A percentile compares a stretch with the other conserved stretches of the same genome.
Evolutionary conservation across 495 filamentous ascomycete species (phyloP).

Genomic region (Parathielavia hyrcaniae): DNA sequence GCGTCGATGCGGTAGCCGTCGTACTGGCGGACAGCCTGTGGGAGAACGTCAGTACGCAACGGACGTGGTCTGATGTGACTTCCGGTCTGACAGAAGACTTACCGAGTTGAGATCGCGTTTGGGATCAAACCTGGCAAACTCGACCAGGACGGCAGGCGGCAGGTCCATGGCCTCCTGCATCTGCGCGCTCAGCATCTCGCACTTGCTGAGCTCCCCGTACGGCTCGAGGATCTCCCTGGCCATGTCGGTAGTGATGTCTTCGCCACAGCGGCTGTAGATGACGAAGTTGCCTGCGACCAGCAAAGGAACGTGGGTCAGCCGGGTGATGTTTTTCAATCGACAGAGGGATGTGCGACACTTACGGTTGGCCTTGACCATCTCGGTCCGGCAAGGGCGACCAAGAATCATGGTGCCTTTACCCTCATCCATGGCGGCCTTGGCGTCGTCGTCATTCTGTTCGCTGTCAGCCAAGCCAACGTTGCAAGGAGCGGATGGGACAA

Average conservation of each 20-base stretch:
- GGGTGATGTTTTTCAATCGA: not conserved
- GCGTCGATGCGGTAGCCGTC: conserved; percentile 27
- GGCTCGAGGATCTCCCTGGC: conserved; percentile 36
- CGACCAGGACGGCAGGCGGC: conserved; percentile 45
- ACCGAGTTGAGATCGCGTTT: conserved; percentile 38
- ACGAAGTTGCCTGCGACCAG: conserved; percentile 43
- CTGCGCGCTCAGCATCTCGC: conserved; percentile 27
- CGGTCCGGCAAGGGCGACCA: conserved; percentile 54
- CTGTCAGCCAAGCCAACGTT: conserved; percentile 14
- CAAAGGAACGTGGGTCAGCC: conserved; percentile 13
- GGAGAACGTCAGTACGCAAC: conserved; percentile 14
- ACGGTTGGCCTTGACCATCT: conserved; percentile 53
- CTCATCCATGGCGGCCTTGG: conserved; percentile 42
- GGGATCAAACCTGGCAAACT: conserved; percentile 44
- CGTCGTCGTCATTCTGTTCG: conserved; percentile 38
- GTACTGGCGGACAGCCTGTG: conserved; percentile 29
- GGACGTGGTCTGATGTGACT: conserved; percentile 7
- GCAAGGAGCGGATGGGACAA: conserved; percentile 1
- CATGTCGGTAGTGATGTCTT: conserved; percentile 37
- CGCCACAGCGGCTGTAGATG: conserved; percentile 40
- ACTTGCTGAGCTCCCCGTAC: conserved; percentile 37
- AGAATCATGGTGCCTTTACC: conserved; percentile 46
- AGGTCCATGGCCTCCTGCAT: conserved; percentile 29
- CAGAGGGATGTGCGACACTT: conserved; percentile 25
- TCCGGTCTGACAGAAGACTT: conserved; percentile 18